Evolutionary conservation across 129 eudicot genomes (phyloP).

Genomic region (Ambrosia trifida): DNA sequence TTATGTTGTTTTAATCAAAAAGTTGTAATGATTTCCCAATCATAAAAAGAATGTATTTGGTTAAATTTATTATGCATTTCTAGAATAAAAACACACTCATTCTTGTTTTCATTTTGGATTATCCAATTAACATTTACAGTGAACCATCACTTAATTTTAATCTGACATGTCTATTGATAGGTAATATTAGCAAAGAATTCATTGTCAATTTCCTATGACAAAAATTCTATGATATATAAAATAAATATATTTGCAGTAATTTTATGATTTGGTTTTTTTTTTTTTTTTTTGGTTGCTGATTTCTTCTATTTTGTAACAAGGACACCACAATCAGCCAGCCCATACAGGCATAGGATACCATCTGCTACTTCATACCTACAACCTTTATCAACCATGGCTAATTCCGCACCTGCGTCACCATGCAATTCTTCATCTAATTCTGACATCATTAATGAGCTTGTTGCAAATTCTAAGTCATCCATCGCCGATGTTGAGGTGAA

Average conservation of each 20-base stretch:
- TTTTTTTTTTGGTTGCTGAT: not conserved
- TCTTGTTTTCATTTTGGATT: no score
- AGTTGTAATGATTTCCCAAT: no score
- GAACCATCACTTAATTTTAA: no score
- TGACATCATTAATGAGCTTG: constrained; percentile 63
- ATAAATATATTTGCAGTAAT: not conserved
- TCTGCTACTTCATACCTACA: constrained; percentile 23
- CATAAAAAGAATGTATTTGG: no score
- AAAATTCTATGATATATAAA: not conserved
- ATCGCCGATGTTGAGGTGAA: constrained; percentile 92
- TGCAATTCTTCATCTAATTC: constrained; percentile 45
- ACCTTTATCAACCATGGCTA: constrained; percentile 33
- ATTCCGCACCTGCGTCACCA: constrained; percentile 39
- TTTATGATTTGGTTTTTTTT: not conserved
- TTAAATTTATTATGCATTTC: no score
- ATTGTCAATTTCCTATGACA: not conserved
- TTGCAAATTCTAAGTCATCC: constrained; percentile 74
- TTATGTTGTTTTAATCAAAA: no score
- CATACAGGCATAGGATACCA: constrained; percentile 50
- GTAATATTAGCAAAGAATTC: not conserved
- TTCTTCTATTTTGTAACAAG: constrained; percentile 17
- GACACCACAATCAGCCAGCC: constrained; percentile 68
- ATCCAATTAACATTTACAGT: no score
- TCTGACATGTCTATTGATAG: not conserved
- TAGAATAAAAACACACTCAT: no score